Conservation (phyloP, 352 stramenopile genomes). For the Phytophthora vignae region DNA sequence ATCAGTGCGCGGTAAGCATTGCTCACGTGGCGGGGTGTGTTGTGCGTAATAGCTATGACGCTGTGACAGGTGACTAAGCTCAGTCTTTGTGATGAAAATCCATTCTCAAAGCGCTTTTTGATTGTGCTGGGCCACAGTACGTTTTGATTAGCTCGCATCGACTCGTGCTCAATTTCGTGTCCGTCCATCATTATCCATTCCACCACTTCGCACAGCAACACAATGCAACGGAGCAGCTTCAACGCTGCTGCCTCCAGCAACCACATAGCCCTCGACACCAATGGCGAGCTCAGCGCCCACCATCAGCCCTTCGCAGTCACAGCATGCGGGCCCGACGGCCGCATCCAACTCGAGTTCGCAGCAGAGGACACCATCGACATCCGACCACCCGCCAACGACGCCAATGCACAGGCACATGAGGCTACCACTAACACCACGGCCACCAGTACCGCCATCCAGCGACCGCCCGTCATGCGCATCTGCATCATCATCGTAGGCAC, state of each 20-base stretch:
- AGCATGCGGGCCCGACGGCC: background rate
- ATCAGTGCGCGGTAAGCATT: no score
- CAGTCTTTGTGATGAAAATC: no score
- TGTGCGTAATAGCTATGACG: no score
- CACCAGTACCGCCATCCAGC: slow-evolving; percentile 6
- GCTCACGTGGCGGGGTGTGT: no score
- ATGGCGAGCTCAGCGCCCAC: background rate
- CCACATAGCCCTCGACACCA: no score
- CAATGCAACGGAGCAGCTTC: background rate
- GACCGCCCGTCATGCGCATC: slow-evolving; percentile 45
- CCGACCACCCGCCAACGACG: background rate
- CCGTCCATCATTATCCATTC: no score
- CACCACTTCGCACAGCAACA: background rate
- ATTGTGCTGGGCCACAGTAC: no score
- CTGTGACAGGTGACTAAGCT: no score
- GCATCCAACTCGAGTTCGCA: background rate
- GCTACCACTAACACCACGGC: background rate
- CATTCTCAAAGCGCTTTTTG: no score
- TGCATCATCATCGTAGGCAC: slow-evolving; percentile 87
- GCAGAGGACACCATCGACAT: background rate
- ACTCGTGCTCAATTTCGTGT: no score
- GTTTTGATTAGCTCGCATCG: no score
- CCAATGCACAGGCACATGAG: background rate
- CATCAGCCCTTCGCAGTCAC: background rate
- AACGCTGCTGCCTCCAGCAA: no score